Evolutionary conservation across 352 stramenopile species (phyloP).

Genomic region (Blastocystis sp.): DNA sequence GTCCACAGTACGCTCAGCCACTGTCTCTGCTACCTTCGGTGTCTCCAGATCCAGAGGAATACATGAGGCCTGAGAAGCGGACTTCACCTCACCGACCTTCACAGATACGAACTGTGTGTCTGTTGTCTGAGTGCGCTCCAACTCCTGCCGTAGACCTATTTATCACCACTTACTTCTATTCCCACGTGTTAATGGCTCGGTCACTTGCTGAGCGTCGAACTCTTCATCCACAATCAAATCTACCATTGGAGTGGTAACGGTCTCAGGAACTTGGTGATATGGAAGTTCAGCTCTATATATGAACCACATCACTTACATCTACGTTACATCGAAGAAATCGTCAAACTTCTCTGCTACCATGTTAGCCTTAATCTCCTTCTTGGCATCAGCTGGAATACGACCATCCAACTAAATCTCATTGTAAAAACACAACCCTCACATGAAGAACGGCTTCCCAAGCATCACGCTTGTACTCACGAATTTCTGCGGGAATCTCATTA

Average conservation of each 20-base stretch:
- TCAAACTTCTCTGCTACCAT: neutral
- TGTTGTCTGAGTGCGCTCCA: neutral
- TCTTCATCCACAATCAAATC: conserved; percentile 38
- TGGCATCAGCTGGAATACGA: conserved; percentile 12
- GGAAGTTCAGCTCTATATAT: conserved; percentile 6
- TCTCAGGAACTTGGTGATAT: conserved; percentile 29
- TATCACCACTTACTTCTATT: neutral
- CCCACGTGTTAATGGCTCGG: neutral
- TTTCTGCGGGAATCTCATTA: neutral
- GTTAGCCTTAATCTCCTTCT: neutral
- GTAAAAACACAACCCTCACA: too few species aligned
- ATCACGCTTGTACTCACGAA: neutral
- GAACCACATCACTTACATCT: neutral
- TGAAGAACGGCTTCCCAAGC: conserved; percentile 45
- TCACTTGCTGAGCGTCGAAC: neutral
- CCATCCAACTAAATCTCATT: conserved; percentile 40
- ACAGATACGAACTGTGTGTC: neutral
- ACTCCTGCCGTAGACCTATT: neutral
- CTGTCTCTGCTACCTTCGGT: conserved; percentile 70
- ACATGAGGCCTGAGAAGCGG: neutral
- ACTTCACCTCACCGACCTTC: neutral
- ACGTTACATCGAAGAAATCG: conserved; percentile 51
- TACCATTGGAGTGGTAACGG: conserved; percentile 16
- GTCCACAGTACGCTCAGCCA: conserved; percentile 11
- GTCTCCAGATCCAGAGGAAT: neutral